Evolutionary conservation across 208 protist genomes (phyloP).

Genomic region (Leishmania martiniquensis): DNA sequence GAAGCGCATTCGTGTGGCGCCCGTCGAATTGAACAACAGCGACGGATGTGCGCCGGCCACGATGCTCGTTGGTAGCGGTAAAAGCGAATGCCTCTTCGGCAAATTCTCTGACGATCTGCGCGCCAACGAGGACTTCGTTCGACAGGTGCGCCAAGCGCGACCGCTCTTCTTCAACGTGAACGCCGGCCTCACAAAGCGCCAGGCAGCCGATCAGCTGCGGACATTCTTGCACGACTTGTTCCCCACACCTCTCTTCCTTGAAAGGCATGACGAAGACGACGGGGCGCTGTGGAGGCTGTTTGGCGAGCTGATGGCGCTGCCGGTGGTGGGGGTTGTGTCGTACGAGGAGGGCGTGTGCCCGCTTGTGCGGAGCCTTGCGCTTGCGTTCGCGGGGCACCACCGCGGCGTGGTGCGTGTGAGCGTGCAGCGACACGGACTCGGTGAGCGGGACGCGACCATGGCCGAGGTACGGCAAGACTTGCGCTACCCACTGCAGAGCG

Average conservation of each 20-base stretch:
- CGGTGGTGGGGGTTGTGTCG: constrained; percentile 43
- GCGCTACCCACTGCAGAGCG: constrained; percentile 25
- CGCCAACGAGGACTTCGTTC: constrained; percentile 17
- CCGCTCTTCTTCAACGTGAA: constrained; percentile 61
- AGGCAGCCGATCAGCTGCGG: constrained; percentile 25
- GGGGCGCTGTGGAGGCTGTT: constrained; percentile 21
- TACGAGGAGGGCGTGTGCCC: constrained; percentile 49
- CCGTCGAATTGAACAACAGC: constrained; percentile 52
- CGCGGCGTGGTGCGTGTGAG: constrained; percentile 25
- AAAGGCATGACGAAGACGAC: constrained; percentile 12
- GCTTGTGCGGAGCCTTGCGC: constrained; percentile 49
- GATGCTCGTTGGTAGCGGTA: constrained; percentile 15
- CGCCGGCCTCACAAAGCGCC: constrained; percentile 11
- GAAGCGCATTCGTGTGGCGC: not conserved
- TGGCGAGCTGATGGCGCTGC: constrained; percentile 48
- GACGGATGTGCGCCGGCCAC: constrained; percentile 56
- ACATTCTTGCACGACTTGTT: constrained; percentile 32
- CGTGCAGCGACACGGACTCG: constrained; percentile 6
- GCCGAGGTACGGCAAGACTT: constrained; percentile 18
- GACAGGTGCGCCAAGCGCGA: constrained; percentile 5
- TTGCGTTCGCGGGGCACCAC: constrained; percentile 47
- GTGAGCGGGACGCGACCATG: constrained; percentile 25
- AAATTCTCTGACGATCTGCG: constrained; percentile 31
- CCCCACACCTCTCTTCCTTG: constrained; percentile 27
- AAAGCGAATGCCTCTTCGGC: constrained; percentile 32